Base-by-base conservation (phyloP, 257 asterid species). In the Voacanga thouarsii region DNA sequence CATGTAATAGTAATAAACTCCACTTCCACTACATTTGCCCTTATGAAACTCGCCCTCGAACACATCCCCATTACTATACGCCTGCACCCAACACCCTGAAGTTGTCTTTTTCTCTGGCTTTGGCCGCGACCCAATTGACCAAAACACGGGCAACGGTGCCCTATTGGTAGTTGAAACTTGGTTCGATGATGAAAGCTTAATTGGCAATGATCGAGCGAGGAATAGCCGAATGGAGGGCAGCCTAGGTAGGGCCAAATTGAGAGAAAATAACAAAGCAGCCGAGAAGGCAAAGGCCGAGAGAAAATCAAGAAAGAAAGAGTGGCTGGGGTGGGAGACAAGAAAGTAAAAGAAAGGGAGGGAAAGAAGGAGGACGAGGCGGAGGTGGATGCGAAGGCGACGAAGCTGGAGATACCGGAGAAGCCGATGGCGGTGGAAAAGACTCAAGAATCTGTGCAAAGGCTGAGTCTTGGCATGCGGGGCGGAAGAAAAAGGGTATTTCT, bases 11-110 rank as follows among this genome's bases (percentile, higher is more conserved):
- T 91, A 92, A 87, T 92, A 94, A n/a, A 94, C 99, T 67, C 99
- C 99, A 83, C 91, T 88, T 12, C 99, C 97, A 80, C 92, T 91
- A 75, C 95, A 89, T 72, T 90, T 92, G 9, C 97, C 98, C 88
- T 92, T 91, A 59, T 94, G 96, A 83, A 90, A 94, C 87, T 94
- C 97, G 8, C 99, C 97, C 89, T 94, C 99, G 14, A 91, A 94
- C 55, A 94, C 97, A 86, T 94, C 99, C 56, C 99, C 97, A 39
- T 94, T 94, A 81, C 92, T 87, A 45, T 89, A 94, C 0, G 97
- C 97, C 82, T 92, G 93, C 77, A 92, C 97, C 82, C 79, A 89
- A 77, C 88, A 91, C 71, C 97, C 99, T 0, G 97, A 92, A 63
- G 88, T 87, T 0, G 84, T 77, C 82, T 80, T 88, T 18, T 90